Percentiles rank a stretch among this genome's conserved stretches.
phyloP scores from a whole-genome alignment of 2,329 filamentous ascomycete species.

The Cordyceps sp. region DNA sequence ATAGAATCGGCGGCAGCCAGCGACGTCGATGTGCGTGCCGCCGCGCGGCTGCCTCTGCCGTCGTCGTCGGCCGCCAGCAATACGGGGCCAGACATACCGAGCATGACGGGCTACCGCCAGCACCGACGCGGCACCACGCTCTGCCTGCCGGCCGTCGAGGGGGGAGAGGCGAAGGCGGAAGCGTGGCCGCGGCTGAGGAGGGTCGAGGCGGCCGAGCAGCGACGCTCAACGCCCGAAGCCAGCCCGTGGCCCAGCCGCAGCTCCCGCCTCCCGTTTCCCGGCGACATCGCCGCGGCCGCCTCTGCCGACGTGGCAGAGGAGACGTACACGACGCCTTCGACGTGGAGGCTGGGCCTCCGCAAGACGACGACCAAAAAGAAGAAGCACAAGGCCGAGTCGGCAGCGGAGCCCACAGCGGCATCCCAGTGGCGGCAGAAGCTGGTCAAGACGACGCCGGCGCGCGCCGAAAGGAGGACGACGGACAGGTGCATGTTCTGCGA shows the following conservation, averaged over 20 bases:
- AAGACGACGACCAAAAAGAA: background rate
- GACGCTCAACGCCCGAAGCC: too few species aligned
- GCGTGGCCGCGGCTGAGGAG: slow-evolving; percentile 4
- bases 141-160: slow-evolving; percentile 3
- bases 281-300: too few species aligned
- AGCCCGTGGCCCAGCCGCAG: too few species aligned
- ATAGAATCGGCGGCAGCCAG: too few species aligned
- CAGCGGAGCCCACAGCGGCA: slow-evolving; percentile 2
- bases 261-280: too few species aligned
- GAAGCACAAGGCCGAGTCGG: background rate
- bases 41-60: too few species aligned
- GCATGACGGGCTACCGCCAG: slow-evolving; percentile 3
- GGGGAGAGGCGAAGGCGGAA: slow-evolving; percentile 3
- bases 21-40: too few species aligned
- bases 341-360: background rate
- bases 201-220: background rate
- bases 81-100: slow-evolving; percentile 2
- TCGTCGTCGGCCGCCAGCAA: background rate
- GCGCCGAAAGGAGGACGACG: background rate
- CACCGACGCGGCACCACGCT: slow-evolving; percentile 5
- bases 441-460: background rate
- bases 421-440: slow-evolving; percentile 5
- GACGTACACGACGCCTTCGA: background rate
- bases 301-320: background rate
- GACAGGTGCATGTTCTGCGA: slow-evolving; percentile 5